Base-by-base conservation (phyloP, 768 basidiomycete genomes). In the Leccinellum luteum region DNA sequence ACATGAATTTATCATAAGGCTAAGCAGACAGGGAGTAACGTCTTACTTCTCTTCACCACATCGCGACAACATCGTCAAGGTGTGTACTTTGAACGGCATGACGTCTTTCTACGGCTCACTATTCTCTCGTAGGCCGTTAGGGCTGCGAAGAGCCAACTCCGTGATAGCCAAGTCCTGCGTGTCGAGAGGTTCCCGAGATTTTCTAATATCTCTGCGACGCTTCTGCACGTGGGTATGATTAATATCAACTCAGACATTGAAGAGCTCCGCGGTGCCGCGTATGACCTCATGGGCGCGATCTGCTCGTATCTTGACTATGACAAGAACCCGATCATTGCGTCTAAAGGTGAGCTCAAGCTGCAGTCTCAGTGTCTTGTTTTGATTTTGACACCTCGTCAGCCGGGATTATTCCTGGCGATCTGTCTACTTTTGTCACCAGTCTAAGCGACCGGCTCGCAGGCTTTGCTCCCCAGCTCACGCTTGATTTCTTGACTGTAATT, bases 401-500 rank as follows among this genome's bases (percentile, higher is more conserved):
- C 50, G 82, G 86, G 38, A 88, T 87, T 57, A 79, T 91, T 51
- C 87, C 88, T 15, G 85, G 87, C 3, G 84, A 86, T 59, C 77
- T 84, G 13, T 77, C 76, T 49, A 75, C 84, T 1, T 89, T 90
- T 59, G 81, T 87, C 23, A 72, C 78, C 9, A 77, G 79, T 51
- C 71, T 93, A 44, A 93, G 91, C 70, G 89, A 89, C 58, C 82
- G 81, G 44, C 73, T 94, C 15, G 84, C 92, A 3, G 77, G 76
- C 2, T 86, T 86, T 64, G 84, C 83, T n/a, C 92, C 94, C 12
- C 83, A 90, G 32, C 76, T 96, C 31, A 94, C 93, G 0, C 76
- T 96, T 17, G 94, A 96, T 71, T 92, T 96, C 72, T 76, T 95
- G 53, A 83, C 86, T n/a, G 94, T 94, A 71, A 90, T 94, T 28